Evolutionary conservation across 768 basidiomycete species (phyloP), one percentile per base, ranked within the genome.

Genomic region (Podaxis mareebaensis): DNA sequence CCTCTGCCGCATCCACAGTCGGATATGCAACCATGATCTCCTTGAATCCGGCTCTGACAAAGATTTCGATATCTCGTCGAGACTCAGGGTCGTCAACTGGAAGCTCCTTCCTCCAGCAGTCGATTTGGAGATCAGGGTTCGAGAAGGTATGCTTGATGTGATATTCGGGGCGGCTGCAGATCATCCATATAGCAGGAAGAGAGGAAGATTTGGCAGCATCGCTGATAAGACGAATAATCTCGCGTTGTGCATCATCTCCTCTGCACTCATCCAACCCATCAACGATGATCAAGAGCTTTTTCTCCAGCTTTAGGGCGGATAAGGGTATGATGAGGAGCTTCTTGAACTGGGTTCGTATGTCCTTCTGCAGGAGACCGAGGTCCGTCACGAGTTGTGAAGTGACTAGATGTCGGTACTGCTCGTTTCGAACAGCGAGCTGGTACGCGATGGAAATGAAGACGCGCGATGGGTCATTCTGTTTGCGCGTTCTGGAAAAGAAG

Each of bases 251-350:
- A 3, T 60, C 20, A 22, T 57, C 53, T 3, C 60, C 65, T 4
- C 24, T 20, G 46, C 66, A 69, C n/a, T 69, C 68, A 49, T 69
- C 66, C 20, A 58, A 48, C 3, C 66, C 66, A 28, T 67, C 66
- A 15, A 67, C 51, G 30, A 61, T 56, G 51, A 67, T 56, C 24
- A 57, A 20, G 2, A 55, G 53, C 24, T 22, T 56, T 3, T 60
- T n/a, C 11, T 30, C 48, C 6, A 44, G 20, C 12, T 61, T 42
- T 15, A 49, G 39, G 4, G 4, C 15, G 1, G 39, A 30, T 12
- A 58, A 42, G 22, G 66, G 66, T n/a, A 51, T 38, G 36, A 58
- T 4, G 24, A 67, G 36, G 10, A 64, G 54, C 15, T 54, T 53
- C 17, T 58, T 46, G 17, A 61, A 64, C 40, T 66, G 66, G 4